phyloP scores from a whole-genome alignment of 176 grass and related monocot genomes.

The maize (Zea mays) region Zm-B73-REFERENCE-NAM-5.0 NC_050101.1:170739001-170739500 shows the following conservation, averaged over 20 bases:
- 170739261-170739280: neutral
- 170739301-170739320: neutral
- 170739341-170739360: slow-evolving; percentile 36
- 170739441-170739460: neutral
- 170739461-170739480: neutral
- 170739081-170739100: neutral
- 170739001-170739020: slow-evolving; percentile 56
- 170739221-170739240: neutral
- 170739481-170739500: neutral
- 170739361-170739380: neutral
- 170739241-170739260: neutral
- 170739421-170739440: neutral
- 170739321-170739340: slow-evolving; percentile 40
- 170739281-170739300: neutral
- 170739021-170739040: neutral
- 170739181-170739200: slow-evolving; percentile 78
- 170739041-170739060: neutral
- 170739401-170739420: slow-evolving; percentile 19
- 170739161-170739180: slow-evolving; percentile 73
- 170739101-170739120: slow-evolving; percentile 52
- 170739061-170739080: neutral
- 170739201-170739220: neutral
- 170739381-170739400: slow-evolving; percentile 27
- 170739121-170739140: slow-evolving; percentile 76
- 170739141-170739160: slow-evolving; percentile 75